Conservation (phyloP, 2,329 filamentous ascomycete genomes). For the Phaeosphaeriaceae sp. region DNA sequence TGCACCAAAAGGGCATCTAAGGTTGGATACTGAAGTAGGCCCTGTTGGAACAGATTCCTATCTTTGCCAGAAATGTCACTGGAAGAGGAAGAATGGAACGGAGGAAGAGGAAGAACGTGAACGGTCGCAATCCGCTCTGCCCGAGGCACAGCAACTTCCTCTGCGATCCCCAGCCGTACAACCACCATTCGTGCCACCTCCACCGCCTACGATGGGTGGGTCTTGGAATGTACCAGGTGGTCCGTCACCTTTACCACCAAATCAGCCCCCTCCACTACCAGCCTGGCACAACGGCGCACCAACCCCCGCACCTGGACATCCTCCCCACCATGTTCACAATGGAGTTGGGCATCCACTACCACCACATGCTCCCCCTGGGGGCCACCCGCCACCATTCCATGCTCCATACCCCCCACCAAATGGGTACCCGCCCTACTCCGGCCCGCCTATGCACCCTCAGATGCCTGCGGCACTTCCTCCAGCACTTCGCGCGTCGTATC, state of each 20-base stretch:
- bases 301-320: conserved; percentile 29
- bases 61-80: conserved; percentile 58
- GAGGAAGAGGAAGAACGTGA: conserved; percentile 39
- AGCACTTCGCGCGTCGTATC: conserved; percentile 30
- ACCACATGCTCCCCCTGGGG: conserved; percentile 28
- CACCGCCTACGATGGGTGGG: conserved; percentile 24
- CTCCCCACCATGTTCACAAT: conserved; percentile 39
- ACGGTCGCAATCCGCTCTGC: conserved; percentile 33
- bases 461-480: conserved; percentile 33
- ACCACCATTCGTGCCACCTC: conserved; percentile 28
- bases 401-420: conserved; percentile 42
- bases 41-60: conserved; percentile 29
- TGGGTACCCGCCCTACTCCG: conserved; percentile 43
- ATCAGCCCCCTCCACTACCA: conserved; percentile 38
- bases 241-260: conserved; percentile 20
- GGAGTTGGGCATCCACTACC: conserved; percentile 36
- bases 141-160: conserved; percentile 44
- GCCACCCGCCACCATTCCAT: conserved; percentile 41
- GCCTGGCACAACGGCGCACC: conserved; percentile 39
- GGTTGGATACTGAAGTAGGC: conserved; percentile 32
- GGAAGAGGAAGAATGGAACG: conserved; percentile 50
- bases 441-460: conserved; percentile 35
- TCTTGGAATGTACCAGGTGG: conserved; percentile 31
- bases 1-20: conserved; percentile 20
- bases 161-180: conserved; percentile 42